Percentiles rank a stretch among this genome's conserved stretches.
Conservation (phyloP, 129 eudicot species). For the Helichrysum umbraculigerum region DNA sequence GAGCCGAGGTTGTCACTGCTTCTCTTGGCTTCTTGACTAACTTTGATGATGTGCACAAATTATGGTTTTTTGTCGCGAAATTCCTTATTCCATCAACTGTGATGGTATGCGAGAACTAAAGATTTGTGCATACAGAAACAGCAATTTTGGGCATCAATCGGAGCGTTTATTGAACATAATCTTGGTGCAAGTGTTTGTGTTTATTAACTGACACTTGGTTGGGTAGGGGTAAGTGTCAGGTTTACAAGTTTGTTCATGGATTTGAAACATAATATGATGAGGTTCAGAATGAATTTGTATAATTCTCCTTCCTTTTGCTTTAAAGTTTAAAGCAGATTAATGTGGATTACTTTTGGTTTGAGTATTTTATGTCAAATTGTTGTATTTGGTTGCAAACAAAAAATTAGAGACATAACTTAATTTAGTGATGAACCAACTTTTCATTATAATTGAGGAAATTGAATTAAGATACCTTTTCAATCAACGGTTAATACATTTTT, state of each 20-base stretch:
- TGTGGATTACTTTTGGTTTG: neutral
- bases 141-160: constrained; percentile 15
- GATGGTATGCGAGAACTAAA: constrained; percentile 33
- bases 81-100: constrained; percentile 55
- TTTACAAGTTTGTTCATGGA: constrained; percentile 26
- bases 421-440: too few relatives aligned
- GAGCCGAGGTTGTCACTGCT: constrained; percentile 68
- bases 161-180: neutral
- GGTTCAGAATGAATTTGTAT: constrained; percentile 25
- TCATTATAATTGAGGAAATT: too few relatives aligned
- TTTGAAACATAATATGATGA: constrained; percentile 17
- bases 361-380: neutral
- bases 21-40: constrained; percentile 20
- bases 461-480: too few relatives aligned
- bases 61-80: constrained; percentile 62
- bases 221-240: constrained; percentile 24
- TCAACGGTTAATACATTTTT: too few relatives aligned
- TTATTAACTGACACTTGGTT: constrained; percentile 21
- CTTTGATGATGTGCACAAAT: constrained; percentile 61
- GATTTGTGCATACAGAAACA: constrained; percentile 32
- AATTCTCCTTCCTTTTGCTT: constrained; percentile 23
- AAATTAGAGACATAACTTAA: too few relatives aligned
- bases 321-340: constrained; percentile 7
- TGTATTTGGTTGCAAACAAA: neutral
- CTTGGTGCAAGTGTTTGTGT: constrained; percentile 25